Base-by-base conservation (phyloP, 352 stramenopile species). In the Proteromonas lacertae region DNA sequence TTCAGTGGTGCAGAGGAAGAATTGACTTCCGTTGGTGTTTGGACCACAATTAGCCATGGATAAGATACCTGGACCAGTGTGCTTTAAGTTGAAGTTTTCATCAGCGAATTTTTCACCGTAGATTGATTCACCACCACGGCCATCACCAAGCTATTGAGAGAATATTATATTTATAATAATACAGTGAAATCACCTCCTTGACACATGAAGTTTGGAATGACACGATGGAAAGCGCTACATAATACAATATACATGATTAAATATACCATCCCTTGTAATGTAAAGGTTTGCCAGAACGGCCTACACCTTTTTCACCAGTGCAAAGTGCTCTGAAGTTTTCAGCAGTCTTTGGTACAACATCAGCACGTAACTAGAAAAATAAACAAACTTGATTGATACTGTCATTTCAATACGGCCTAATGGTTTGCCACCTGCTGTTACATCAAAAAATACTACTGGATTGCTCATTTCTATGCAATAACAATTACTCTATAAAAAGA, bases 211-310 rank as follows among this genome's bases (percentile, higher is more conserved):
- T 80, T 64, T 4, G 70, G 78, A 52, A 95, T 93, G 39, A 95
- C 76, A 41, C 82, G 64, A 64, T 96, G 84, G 58, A 96, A 95
- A 13, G 54, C 57, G 51, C n/a, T n/a, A n/a, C n/a, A n/a, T n/a
- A n/a, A n/a, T n/a, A n/a, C n/a, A n/a, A n/a, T n/a, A n/a, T n/a
- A n/a, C n/a, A n/a, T n/a, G n/a, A n/a, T n/a, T n/a, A n/a, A n/a
- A n/a, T n/a, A n/a, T n/a, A n/a, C n/a, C 58, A 88, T 43, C 76
- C 78, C 62, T 96, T 94, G 75, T 89, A 99, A 56, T 91, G 73
- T 25, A 98, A 56, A 13, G 51, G 54, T 23, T 65, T 65, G 10
- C 62, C 64, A 19, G 51, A 62, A 14, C 26, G 35, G 37, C 62
- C 56, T 38, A 73, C 70, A 39, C 75, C 76, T n/a, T 78, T 80